phyloP scores from a whole-genome alignment of 345 rosid genomes.

The Ceriops tagal region DNA sequence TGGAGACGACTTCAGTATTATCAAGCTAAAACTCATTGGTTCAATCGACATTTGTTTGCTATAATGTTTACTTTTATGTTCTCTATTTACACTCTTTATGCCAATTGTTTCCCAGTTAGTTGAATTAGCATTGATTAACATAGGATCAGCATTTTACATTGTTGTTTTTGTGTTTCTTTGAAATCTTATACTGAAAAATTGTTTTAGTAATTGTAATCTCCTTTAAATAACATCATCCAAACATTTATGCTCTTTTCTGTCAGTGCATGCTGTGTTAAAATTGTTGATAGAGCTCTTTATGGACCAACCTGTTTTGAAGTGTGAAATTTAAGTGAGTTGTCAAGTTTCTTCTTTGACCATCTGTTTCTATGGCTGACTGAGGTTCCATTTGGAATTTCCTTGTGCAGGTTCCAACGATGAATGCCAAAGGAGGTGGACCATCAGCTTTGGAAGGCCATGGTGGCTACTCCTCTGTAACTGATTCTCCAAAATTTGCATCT shows the following conservation, averaged over 20 bases:
- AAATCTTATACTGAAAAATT: background rate
- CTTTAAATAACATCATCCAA: background rate
- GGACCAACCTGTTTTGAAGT: too few relatives aligned
- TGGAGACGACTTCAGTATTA: too few relatives aligned
- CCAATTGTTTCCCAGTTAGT: background rate
- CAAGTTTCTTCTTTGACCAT: background rate
- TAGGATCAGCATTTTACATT: background rate
- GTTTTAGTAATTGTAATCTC: background rate
- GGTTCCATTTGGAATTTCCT: constrained; percentile 8
- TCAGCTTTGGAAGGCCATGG: constrained; percentile 67
- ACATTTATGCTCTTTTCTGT: background rate
- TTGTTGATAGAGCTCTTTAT: too few relatives aligned
- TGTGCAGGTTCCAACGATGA: constrained; percentile 42
- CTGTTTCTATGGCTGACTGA: background rate
- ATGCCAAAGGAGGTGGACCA: constrained; percentile 45
- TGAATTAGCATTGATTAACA: background rate
- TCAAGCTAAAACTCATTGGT: too few relatives aligned
- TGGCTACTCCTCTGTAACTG: constrained; percentile 56
- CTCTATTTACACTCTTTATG: background rate
- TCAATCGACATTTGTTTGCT: background rate
- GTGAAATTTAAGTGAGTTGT: background rate
- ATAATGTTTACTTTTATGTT: background rate
- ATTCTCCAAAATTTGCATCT: constrained; percentile 77
- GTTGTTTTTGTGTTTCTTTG: background rate
- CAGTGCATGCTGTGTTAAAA: too few relatives aligned